phyloP scores from a whole-genome alignment of 495 filamentous ascomycete species.

The Thermothielavioides terrestris region DNA sequence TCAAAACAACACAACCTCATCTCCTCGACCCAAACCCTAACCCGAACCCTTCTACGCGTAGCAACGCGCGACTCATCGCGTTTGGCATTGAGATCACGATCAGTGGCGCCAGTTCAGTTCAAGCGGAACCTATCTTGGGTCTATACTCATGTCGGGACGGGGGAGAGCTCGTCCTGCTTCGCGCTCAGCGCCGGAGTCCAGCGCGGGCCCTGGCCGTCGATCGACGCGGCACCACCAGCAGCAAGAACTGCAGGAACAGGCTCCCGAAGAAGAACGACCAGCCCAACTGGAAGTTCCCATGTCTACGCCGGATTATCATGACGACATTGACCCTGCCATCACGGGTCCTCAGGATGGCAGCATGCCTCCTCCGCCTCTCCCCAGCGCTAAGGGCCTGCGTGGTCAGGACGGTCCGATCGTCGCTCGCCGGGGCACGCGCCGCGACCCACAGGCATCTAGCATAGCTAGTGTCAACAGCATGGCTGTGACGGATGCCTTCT shows the following conservation, averaged over 20 bases:
- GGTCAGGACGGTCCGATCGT: constrained; percentile 1
- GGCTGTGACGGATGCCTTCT: constrained; percentile 5
- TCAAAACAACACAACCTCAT: constrained; percentile 24
- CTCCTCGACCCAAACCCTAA: constrained; percentile 22
- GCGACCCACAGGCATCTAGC: constrained; percentile 5
- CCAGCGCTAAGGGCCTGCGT: constrained; percentile 8
- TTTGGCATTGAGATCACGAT: background rate
- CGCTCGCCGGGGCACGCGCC: constrained; percentile 15
- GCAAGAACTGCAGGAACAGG: constrained; percentile 6
- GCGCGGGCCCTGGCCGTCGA: constrained; percentile 14
- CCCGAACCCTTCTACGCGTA: constrained; percentile 26
- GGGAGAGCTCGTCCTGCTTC: constrained; percentile 17
- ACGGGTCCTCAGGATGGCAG: constrained; percentile 6
- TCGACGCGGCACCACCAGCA: constrained; percentile 21
- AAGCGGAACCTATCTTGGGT: no score
- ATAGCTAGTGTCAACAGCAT: constrained; percentile 16
- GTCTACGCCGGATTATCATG: background rate
- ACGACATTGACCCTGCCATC: constrained; percentile 19
- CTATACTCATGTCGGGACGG: constrained; percentile 15
- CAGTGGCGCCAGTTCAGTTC: background rate
- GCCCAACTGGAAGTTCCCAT: constrained; percentile 1
- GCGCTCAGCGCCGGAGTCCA: constrained; percentile 10
- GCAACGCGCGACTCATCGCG: background rate
- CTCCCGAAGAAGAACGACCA: background rate
- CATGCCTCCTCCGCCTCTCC: constrained; percentile 22